A percentile compares a stretch with the other conserved stretches of the same genome.
phyloP scores from a whole-genome alignment of 305 asterid species.

The Plantago rigida region DNA sequence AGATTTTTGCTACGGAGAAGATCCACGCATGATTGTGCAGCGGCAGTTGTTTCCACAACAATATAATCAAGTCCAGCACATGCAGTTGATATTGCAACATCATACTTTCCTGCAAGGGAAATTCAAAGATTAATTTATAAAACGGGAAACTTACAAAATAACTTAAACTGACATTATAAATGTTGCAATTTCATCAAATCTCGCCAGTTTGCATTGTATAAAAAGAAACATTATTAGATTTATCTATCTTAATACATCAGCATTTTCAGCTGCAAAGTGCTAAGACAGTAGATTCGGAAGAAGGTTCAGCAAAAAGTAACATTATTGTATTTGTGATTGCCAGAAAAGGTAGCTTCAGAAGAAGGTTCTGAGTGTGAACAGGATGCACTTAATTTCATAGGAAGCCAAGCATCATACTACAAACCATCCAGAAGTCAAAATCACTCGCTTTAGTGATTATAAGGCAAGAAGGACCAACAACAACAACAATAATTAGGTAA shows the following conservation, averaged over 20 bases:
- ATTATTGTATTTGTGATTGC: too few relatives aligned
- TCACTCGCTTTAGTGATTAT: too few relatives aligned
- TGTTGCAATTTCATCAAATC: conserved; percentile 1
- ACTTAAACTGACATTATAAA: conserved; percentile 1
- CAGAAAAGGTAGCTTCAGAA: background rate
- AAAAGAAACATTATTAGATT: background rate
- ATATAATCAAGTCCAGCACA: conserved; percentile 81
- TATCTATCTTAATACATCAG: conserved; percentile 3
- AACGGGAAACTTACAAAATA: background rate
- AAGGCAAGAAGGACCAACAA: too few relatives aligned
- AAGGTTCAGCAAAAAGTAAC: too few relatives aligned
- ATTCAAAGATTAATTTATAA: conserved; percentile 14
- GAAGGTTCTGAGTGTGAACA: background rate
- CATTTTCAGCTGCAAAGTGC: conserved; percentile 13
- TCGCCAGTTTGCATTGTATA: background rate
- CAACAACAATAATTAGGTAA: too few relatives aligned
- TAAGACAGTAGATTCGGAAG: too few relatives aligned
- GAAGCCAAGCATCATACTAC: background rate
- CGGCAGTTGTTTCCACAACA: conserved; percentile 68
- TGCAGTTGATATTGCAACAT: conserved; percentile 93
- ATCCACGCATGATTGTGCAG: conserved; percentile 90
- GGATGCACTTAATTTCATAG: background rate
- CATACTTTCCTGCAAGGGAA: conserved; percentile 68
- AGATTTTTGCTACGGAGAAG: conserved; percentile 68
- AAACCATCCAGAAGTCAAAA: background rate